A percentile compares a stretch with the other conserved stretches of the same genome.
Conservation (phyloP, 352 stramenopile species). For the Pythium dissotocum region DNA sequence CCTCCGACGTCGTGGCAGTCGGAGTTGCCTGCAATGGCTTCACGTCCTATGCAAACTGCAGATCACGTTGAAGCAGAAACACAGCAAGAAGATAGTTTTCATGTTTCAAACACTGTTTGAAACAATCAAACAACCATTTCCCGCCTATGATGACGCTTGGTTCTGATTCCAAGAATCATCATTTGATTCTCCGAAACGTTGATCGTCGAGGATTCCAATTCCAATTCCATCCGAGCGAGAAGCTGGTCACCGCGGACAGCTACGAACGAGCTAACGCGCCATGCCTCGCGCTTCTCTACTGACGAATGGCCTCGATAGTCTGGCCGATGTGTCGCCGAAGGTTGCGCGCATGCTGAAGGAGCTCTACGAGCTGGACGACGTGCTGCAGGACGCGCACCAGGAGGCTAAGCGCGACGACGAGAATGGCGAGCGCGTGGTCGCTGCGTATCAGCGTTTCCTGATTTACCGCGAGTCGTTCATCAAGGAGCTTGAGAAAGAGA, state of each 20-base stretch:
- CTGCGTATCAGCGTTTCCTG: slow-evolving; percentile 35
- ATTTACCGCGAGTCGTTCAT: slow-evolving; percentile 30
- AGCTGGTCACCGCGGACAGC: not conserved
- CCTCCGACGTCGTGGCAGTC: too few species aligned
- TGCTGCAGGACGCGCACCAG: slow-evolving; percentile 36
- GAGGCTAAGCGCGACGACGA: slow-evolving; percentile 36
- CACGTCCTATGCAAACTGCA: too few species aligned
- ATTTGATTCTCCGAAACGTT: not conserved
- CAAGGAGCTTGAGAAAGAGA: slow-evolving; percentile 26
- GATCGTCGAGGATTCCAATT: not conserved
- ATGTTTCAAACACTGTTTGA: not conserved
- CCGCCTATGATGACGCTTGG: not conserved
- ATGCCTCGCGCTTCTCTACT: slow-evolving; percentile 4
- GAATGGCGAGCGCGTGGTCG: slow-evolving; percentile 34
- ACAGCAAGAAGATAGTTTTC: too few species aligned
- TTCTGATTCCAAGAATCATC: not conserved
- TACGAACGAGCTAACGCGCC: not conserved
- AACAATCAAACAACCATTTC: not conserved
- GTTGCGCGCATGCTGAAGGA: slow-evolving; percentile 19
- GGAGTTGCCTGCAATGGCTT: too few species aligned
- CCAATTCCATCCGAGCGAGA: too few species aligned
- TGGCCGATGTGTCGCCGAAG: slow-evolving; percentile 11
- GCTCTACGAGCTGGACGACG: slow-evolving; percentile 31
- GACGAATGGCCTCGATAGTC: slow-evolving; percentile 10
- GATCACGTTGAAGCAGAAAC: too few species aligned